phyloP scores from a whole-genome alignment of 1,284 basidiomycete genomes.

The Ceratorhiza oryzae-sativae region DNA sequence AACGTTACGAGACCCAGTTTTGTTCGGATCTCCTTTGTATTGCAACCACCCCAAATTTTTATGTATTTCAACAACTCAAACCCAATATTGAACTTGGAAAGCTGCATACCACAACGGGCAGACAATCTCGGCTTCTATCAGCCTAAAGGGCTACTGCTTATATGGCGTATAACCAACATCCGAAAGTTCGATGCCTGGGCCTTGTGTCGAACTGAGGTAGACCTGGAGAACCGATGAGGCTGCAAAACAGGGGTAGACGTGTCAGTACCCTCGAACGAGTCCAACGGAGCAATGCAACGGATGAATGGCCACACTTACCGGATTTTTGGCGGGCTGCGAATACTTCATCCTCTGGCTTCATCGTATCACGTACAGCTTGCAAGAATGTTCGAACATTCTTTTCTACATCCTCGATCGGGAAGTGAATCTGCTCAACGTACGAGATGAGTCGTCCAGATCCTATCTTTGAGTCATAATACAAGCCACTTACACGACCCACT shows the following conservation, averaged over 20 bases:
- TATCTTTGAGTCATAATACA: constrained; percentile 1
- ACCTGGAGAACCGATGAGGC: constrained; percentile 76
- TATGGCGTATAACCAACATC: constrained; percentile 51
- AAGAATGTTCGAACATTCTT: constrained; percentile 84
- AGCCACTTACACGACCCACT: constrained; percentile 66
- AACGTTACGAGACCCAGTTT: too few species aligned
- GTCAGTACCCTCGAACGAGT: constrained; percentile 27
- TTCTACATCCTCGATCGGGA: constrained; percentile 75
- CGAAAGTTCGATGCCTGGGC: constrained; percentile 80
- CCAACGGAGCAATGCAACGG: not conserved
- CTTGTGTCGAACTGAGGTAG: constrained; percentile 83
- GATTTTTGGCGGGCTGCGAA: constrained; percentile 46
- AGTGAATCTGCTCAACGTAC: constrained; percentile 63
- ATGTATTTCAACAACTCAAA: not conserved
- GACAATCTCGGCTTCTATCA: not conserved
- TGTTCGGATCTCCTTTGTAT: not conserved
- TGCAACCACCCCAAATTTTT: constrained; percentile 10
- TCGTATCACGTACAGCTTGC: constrained; percentile 75
- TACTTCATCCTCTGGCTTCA: constrained; percentile 60
- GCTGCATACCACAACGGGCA: not conserved
- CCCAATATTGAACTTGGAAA: not conserved
- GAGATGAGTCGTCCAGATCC: not conserved
- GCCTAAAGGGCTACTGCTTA: constrained; percentile 6
- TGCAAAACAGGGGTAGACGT: constrained; percentile 48
- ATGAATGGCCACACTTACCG: constrained; percentile 45